phyloP scores from a whole-genome alignment of 768 basidiomycete species.

The Lanmaoa rubissima region DNA sequence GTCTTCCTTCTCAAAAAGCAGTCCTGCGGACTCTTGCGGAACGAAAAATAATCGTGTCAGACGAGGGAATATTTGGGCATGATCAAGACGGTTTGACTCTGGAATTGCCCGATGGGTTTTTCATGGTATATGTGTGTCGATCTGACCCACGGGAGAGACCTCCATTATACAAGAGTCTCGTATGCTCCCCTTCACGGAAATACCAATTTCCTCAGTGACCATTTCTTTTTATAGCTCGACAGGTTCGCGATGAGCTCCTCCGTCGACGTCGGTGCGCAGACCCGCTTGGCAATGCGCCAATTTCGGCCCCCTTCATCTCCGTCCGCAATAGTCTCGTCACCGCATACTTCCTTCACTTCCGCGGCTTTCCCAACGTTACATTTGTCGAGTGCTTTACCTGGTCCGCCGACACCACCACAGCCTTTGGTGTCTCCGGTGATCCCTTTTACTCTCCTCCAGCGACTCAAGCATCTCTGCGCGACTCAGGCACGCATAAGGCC shows the following conservation, averaged over 20 bases:
- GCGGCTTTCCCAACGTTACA: slow-evolving; percentile 22
- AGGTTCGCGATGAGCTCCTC: slow-evolving; percentile 76
- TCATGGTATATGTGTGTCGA: slow-evolving; percentile 72
- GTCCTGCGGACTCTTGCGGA: slow-evolving; percentile 53
- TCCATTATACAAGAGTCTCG: slow-evolving; percentile 60
- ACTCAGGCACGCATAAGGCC: slow-evolving; percentile 47
- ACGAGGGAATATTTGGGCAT: slow-evolving; percentile 13
- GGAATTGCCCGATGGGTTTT: slow-evolving; percentile 59
- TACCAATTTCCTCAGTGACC: neutral
- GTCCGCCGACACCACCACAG: slow-evolving; percentile 29
- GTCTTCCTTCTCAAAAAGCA: slow-evolving; percentile 53
- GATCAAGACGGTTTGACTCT: slow-evolving; percentile 31
- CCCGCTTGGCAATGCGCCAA: slow-evolving; percentile 34
- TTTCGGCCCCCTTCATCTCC: slow-evolving; percentile 30
- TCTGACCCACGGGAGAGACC: slow-evolving; percentile 65
- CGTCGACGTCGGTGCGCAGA: slow-evolving; percentile 46
- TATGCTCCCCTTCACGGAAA: slow-evolving; percentile 35
- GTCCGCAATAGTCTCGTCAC: slow-evolving; percentile 28
- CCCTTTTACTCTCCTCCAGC: slow-evolving; percentile 29
- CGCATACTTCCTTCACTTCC: slow-evolving; percentile 30
- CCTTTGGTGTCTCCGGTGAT: slow-evolving; percentile 28
- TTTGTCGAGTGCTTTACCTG: slow-evolving; percentile 10
- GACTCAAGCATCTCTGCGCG: slow-evolving; percentile 27
- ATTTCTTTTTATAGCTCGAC: slow-evolving; percentile 52
- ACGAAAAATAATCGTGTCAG: slow-evolving; percentile 44